phyloP scores from a whole-genome alignment of 495 filamentous ascomycete genomes.

The Penicillium paxilli region DNA sequence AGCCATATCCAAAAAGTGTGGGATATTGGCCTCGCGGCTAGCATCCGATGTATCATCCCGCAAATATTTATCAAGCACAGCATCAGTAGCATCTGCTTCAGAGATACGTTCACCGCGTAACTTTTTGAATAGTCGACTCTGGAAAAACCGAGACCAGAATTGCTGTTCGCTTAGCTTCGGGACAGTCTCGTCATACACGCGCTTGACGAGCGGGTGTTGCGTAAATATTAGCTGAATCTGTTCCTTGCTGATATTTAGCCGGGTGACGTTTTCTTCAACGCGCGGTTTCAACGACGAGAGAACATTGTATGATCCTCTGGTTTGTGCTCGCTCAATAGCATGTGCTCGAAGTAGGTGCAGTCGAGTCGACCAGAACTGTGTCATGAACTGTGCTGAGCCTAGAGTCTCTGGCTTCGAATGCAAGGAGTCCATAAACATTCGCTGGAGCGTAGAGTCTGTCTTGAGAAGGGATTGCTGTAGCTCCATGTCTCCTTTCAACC shows the following conservation, averaged over 20 bases:
- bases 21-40: slow-evolving; percentile 62
- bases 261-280: slow-evolving; percentile 71
- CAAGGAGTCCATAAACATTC: slow-evolving; percentile 79
- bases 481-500: slow-evolving; percentile 69
- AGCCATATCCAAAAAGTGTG: slow-evolving; percentile 86
- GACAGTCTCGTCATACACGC: slow-evolving; percentile 90
- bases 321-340: slow-evolving; percentile 84
- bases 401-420: slow-evolving; percentile 79
- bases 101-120: slow-evolving; percentile 83
- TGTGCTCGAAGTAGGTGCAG: slow-evolving; percentile 83
- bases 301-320: slow-evolving; percentile 86
- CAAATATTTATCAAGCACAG: slow-evolving; percentile 81
- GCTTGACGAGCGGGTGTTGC: slow-evolving; percentile 87
- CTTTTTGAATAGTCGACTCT: slow-evolving; percentile 84
- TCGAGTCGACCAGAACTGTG: slow-evolving; percentile 91
- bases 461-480: slow-evolving; percentile 85
- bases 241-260: slow-evolving; percentile 84
- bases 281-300: slow-evolving; percentile 84
- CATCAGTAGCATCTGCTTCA: slow-evolving; percentile 70
- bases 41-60: slow-evolving; percentile 60
- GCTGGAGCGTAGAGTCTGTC: slow-evolving; percentile 66
- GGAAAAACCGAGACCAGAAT: slow-evolving; percentile 94
- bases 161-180: slow-evolving; percentile 75
- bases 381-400: slow-evolving; percentile 71
- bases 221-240: slow-evolving; percentile 90